Evolutionary conservation across 2,329 filamentous ascomycete genomes (phyloP).

Genomic region (Xylaria multiplex): DNA sequence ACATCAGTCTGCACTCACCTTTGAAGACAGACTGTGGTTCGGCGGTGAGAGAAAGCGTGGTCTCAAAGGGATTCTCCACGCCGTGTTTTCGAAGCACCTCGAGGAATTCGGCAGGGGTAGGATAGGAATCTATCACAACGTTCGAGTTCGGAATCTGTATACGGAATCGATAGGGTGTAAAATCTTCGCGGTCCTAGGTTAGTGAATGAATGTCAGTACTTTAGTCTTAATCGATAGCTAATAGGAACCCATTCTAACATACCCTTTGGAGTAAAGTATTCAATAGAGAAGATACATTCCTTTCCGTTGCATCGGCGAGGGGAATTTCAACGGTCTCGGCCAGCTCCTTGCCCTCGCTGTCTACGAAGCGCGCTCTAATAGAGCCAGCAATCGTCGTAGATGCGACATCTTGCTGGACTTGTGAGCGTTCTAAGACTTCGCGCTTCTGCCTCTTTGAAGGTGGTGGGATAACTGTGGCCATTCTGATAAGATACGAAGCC

Average conservation of each 20-base stretch:
- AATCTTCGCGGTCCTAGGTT: slow-evolving; percentile 63
- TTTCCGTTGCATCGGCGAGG: slow-evolving; percentile 84
- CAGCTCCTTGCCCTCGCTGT: slow-evolving; percentile 79
- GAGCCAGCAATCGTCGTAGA: slow-evolving; percentile 76
- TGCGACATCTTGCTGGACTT: slow-evolving; percentile 78
- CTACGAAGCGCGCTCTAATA: slow-evolving; percentile 87
- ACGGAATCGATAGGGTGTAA: slow-evolving; percentile 69
- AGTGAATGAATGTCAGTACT: slow-evolving; percentile 22
- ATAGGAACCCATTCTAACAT: slow-evolving; percentile 45
- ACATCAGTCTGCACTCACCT: slow-evolving; percentile 11
- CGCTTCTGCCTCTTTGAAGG: slow-evolving; percentile 88
- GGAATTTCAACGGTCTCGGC: slow-evolving; percentile 77
- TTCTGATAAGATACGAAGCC: slow-evolving; percentile 51
- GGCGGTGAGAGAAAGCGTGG: slow-evolving; percentile 64
- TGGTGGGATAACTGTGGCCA: slow-evolving; percentile 85
- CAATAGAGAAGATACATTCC: slow-evolving; percentile 86
- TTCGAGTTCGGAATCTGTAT: slow-evolving; percentile 66
- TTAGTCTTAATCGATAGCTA: neutral
- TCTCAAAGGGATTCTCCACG: slow-evolving; percentile 68
- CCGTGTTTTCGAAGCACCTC: slow-evolving; percentile 65
- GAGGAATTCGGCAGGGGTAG: slow-evolving; percentile 60
- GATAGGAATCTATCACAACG: slow-evolving; percentile 65
- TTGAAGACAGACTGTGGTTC: slow-evolving; percentile 84
- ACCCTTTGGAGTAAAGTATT: slow-evolving; percentile 85
- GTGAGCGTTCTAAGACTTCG: slow-evolving; percentile 75